Evolutionary conservation across 2,329 filamentous ascomycete species (phyloP), one percentile per base, ranked within the genome.

Genomic region (Aaosphaeria pasadenensis): DNA sequence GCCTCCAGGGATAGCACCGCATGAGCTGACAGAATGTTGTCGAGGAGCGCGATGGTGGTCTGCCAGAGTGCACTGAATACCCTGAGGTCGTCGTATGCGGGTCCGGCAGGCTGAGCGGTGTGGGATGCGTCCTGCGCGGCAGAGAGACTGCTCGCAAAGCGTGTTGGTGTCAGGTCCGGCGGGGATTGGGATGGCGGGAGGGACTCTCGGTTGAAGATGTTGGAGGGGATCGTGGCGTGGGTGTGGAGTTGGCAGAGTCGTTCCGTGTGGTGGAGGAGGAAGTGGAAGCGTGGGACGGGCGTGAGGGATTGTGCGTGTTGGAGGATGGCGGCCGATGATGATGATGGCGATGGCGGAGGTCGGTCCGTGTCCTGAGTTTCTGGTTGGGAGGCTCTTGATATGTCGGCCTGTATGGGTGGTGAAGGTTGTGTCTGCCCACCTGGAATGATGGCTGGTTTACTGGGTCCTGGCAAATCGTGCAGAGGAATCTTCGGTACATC

Each of bases 81-180:
- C 7, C 46, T 44, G 3, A 63, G 42, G 5, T 60, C 60, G 2
- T 51, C 43, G 17, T 48, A 51, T 9, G 46, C 48, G 1, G 46
- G 39, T 4, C 56, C 52, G 2, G 39, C 44, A 1, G 50, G 46
- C n/a, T 59, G 58, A 1, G 46, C 39, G 11, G 39, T 55, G 11
- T 50, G 35, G 7, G 51, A 48, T 3, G 44, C 47, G 36, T 61
- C 55, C 48, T 62, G 59, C 1, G 60, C 55, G 29, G 55, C 52
- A 6, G 56, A 49, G 7, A 62, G 41, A 3, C 57, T 57, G 2
- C 24, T 35, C 11, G 57, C 55, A 7, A 63, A 30, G 3, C 33
- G 28, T 44, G 36, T 45, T 1, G 35, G 30, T 6, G 54, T 48
- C 5, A 48, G 30, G 6, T 33, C 3, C 39, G 38, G 24, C 32